A percentile compares a stretch with the other conserved stretches of the same genome.
Evolutionary conservation across 2,329 filamentous ascomycete species (phyloP).

Genomic region (Aureobasidium sp.): DNA sequence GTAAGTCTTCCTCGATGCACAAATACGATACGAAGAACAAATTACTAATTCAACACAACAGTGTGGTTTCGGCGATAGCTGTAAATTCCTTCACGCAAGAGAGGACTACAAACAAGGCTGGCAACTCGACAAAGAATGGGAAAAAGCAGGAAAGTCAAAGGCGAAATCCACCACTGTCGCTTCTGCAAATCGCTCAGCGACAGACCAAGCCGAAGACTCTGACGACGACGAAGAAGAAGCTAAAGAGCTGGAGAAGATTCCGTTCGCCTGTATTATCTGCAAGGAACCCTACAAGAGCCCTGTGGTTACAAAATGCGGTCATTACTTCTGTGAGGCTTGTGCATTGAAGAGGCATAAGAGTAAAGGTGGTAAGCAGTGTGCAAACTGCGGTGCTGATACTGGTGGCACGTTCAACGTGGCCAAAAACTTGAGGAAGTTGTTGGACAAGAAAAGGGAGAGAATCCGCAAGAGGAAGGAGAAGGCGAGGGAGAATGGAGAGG

Average conservation of each 20-base stretch:
- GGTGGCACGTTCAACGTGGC: constrained; percentile 85
- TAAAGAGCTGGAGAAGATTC: constrained; percentile 71
- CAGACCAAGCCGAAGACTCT: constrained; percentile 42
- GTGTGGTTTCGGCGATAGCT: constrained; percentile 68
- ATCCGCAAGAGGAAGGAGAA: constrained; percentile 18
- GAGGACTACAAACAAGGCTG: constrained; percentile 85
- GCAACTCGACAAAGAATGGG: constrained; percentile 94
- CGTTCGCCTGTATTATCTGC: constrained; percentile 86
- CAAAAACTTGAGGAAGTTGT: constrained; percentile 70
- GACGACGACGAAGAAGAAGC: constrained; percentile 51
- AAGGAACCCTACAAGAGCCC: constrained; percentile 70
- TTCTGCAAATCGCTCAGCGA: constrained; percentile 47
- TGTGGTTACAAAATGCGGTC: constrained; percentile 81
- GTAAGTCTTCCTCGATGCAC: background rate
- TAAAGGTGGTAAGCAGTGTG: constrained; percentile 73
- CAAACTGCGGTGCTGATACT: constrained; percentile 76
- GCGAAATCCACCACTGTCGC: constrained; percentile 47
- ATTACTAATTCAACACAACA: constrained; percentile 32
- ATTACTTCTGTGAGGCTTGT: constrained; percentile 93
- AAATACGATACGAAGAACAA: background rate
- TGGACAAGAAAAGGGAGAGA: constrained; percentile 64
- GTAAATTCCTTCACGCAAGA: constrained; percentile 71
- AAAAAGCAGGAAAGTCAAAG: constrained; percentile 47
- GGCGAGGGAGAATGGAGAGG: constrained; percentile 18
- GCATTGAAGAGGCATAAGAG: constrained; percentile 77